Evolutionary conservation across 202 grass and related monocot genomes (phyloP).

Genomic region (Setaria italica): DNA sequence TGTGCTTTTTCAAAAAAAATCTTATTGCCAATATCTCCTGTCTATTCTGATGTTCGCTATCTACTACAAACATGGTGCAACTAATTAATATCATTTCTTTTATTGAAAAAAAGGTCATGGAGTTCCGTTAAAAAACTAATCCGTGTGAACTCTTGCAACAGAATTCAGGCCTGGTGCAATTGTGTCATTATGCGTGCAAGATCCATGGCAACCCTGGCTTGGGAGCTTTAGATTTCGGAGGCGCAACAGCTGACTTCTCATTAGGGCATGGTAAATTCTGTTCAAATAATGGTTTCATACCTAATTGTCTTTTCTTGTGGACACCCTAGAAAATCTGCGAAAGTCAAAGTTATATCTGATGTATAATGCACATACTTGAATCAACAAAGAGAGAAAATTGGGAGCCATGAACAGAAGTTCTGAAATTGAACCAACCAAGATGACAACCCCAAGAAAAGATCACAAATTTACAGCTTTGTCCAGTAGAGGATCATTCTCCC

Average conservation of each 20-base stretch:
- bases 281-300: background rate
- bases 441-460: conserved; percentile 1
- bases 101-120: background rate
- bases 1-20: conserved; percentile 25
- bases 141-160: background rate
- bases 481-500: background rate
- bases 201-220: background rate
- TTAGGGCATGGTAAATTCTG: background rate
- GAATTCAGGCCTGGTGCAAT: background rate
- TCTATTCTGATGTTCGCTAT: background rate
- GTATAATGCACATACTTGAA: background rate
- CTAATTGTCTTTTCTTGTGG: conserved; percentile 17
- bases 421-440: conserved; percentile 18
- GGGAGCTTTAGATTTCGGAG: background rate
- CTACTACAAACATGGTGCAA: background rate
- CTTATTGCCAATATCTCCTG: background rate
- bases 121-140: background rate
- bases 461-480: conserved; percentile 4
- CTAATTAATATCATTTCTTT: background rate
- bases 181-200: conserved; percentile 3
- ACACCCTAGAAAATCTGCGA: background rate
- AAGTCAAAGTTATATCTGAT: background rate
- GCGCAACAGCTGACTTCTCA: background rate
- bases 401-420: background rate
- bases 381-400: conserved; percentile 6